Percentiles rank a stretch among this genome's conserved stretches.
Conservation (phyloP, 2,329 filamentous ascomycete genomes). For the Orbilia brochopaga region DNA sequence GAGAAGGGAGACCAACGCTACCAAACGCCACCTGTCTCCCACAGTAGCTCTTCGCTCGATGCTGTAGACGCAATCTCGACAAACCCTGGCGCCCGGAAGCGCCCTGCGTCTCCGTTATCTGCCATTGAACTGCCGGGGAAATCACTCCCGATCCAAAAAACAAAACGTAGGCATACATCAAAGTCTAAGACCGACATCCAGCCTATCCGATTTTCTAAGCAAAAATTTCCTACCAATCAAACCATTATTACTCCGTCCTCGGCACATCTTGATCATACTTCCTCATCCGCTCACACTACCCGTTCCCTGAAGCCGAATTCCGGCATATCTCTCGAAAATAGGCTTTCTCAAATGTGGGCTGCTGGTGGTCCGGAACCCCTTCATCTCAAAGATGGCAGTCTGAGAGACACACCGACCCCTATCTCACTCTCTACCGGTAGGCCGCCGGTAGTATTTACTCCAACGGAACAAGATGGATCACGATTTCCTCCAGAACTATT, state of each 20-base stretch:
- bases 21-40: conserved; percentile 36
- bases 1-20: conserved; percentile 55
- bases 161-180: conserved; percentile 43
- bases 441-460: conserved; percentile 34
- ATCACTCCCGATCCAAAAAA: conserved; percentile 35
- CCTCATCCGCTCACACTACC: background rate
- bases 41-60: conserved; percentile 28
- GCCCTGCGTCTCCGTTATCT: conserved; percentile 40
- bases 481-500: conserved; percentile 10
- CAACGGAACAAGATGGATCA: conserved; percentile 43
- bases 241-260: conserved; percentile 38
- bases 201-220: conserved; percentile 33
- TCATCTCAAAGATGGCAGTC: conserved; percentile 7
- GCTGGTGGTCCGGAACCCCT: conserved; percentile 13
- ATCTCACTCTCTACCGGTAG: conserved; percentile 14
- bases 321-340: conserved; percentile 8
- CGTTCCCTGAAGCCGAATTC: conserved; percentile 7
- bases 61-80: conserved; percentile 21
- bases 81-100: conserved; percentile 37
- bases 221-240: conserved; percentile 16
- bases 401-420: conserved; percentile 6
- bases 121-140: conserved; percentile 32
- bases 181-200: conserved; percentile 34
- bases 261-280: conserved; percentile 15
- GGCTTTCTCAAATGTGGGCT: conserved; percentile 13